Base-by-base conservation (phyloP, 257 asterid genomes). In the Thymus quinquecostatus region DNA sequence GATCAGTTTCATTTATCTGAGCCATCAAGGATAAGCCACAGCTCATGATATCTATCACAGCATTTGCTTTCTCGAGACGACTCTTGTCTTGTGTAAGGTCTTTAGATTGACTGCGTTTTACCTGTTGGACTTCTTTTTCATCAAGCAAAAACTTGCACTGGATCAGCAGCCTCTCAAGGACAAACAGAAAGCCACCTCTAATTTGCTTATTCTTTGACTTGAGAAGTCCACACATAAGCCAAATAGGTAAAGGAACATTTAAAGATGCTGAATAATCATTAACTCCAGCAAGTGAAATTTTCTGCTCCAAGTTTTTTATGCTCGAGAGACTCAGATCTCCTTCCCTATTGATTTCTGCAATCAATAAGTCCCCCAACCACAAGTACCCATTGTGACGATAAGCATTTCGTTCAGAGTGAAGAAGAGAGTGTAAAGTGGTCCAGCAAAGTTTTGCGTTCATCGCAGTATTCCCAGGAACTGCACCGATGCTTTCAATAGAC, bases 381-480 rank as follows among this genome's bases (percentile, higher is more conserved):
- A 95, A 82, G 76, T 92, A 87, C 38, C 99, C 98, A 82, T 95
- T 89, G 82, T 90, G 99, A 28, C 98, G 97, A 80, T 88, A 86
- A 70, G 83, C 83, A 40, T 60, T 60, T 71, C 96, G 82, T 75
- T 90, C 94, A 66, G 99, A 95, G 82, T 92, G 99, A 71, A 95
- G 96, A 82, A 95, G 96, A 81, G 99, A 95, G 82, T 95, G 99
- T 71, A 95, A 86, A 70, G 92, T 95, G 77, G 97, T 86, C 98
- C 98, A 92, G 45, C 86, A 83, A 59, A 86, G 87, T 80, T 90
- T 88, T 62, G 88, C 86, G 49, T 87, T 85, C 87, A 82, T 80
- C 54, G 88, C 79, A 68, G 82, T 71, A 65, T 78, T 89, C 34
- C 82, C 87, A 57, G 74, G 81, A 79, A 79, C 85, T 78, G 78